phyloP scores from a whole-genome alignment of 2,329 filamentous ascomycete genomes.

The Aspergillus tubingensis region DNA sequence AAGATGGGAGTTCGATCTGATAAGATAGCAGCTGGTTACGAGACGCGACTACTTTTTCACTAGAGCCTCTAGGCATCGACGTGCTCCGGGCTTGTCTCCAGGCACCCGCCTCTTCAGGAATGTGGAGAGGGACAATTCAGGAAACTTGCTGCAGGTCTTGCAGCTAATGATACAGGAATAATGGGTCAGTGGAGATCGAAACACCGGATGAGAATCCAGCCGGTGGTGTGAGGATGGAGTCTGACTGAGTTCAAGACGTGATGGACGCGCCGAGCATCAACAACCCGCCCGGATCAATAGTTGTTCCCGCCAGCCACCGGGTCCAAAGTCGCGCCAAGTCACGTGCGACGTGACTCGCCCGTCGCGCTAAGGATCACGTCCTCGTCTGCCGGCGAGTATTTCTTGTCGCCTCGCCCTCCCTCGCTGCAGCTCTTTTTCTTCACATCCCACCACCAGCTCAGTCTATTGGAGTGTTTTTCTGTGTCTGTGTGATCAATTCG shows the following conservation, averaged over 20 bases:
- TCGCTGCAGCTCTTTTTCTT: slow-evolving; percentile 27
- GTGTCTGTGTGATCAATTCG: slow-evolving; percentile 24
- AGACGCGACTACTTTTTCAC: too few relatives aligned
- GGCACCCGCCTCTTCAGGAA: background rate
- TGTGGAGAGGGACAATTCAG: background rate
- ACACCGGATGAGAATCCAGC: slow-evolving; percentile 15
- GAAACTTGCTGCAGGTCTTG: background rate
- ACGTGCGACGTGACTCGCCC: slow-evolving; percentile 43
- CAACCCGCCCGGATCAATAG: slow-evolving; percentile 8
- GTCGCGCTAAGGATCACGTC: slow-evolving; percentile 42
- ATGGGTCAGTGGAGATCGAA: slow-evolving; percentile 15
- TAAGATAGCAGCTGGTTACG: slow-evolving; percentile 3
- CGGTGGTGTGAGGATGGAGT: slow-evolving; percentile 21
- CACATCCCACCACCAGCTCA: slow-evolving; percentile 23
- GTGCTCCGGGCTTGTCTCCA: background rate
- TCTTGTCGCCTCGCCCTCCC: slow-evolving; percentile 29
- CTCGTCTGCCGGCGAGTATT: slow-evolving; percentile 35
- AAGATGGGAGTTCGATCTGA: slow-evolving; percentile 5
- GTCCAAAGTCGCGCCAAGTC: slow-evolving; percentile 32
- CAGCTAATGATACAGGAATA: slow-evolving; percentile 4
- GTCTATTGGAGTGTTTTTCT: slow-evolving; percentile 17
- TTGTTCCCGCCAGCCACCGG: slow-evolving; percentile 21
- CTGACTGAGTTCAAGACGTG: background rate
- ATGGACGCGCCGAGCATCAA: slow-evolving; percentile 6
- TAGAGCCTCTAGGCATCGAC: background rate